Base-by-base conservation (phyloP, 805 yeast genomes). In the Yarrowia porcina region DNA sequence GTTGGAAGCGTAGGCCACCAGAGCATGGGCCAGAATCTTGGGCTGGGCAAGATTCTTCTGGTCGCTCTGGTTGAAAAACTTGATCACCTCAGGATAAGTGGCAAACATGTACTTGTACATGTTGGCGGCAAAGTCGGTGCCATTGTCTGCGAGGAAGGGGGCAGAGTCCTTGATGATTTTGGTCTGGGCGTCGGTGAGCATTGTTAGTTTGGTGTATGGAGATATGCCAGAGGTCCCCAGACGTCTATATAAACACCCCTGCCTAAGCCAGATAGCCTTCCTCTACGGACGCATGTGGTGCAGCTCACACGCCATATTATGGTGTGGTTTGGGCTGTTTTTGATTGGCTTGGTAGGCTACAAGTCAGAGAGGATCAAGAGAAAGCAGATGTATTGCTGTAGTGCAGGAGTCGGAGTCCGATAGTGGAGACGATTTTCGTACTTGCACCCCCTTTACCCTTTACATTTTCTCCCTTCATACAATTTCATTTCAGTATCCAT, bases 1-100 rank as follows among this genome's bases (percentile, higher is more conserved):
- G 69, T 84, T 77, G 66, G 81, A 76, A 13, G 90, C 90, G 64
- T 87, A 87, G 20, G 80, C 77, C 27, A 85, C 71, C 23, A 87
- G 75, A 0, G 91, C 82, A 66, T 76, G 79, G 1, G 90, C 90
- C 45, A 87, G 75, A 30, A 87, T 84, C 66, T 78, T 76, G 64
- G 90, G 89, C 71, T 87, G 92, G 50, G 66, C 42, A 21, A 50
- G 39, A 28, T 78, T 74, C 39, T 66, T 69, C 72, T 87, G 91
- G 71, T 87, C 80, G 2, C 83, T 71, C 66, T 74, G 77, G 71
- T 87, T 87, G 78, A 87, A 87, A 69, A 80, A 80, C n/a, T 83
- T 78, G 66, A 77, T 77, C 9, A 86, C 82, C 66, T 80, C 85
- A 1, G 84, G 84, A 68, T 82, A 75, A 15, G 75, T 78, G 11